Evolutionary conservation across 441 rosid genomes (phyloP), one percentile per base, ranked within the genome.

Genomic region (Croton laevigatus): DNA sequence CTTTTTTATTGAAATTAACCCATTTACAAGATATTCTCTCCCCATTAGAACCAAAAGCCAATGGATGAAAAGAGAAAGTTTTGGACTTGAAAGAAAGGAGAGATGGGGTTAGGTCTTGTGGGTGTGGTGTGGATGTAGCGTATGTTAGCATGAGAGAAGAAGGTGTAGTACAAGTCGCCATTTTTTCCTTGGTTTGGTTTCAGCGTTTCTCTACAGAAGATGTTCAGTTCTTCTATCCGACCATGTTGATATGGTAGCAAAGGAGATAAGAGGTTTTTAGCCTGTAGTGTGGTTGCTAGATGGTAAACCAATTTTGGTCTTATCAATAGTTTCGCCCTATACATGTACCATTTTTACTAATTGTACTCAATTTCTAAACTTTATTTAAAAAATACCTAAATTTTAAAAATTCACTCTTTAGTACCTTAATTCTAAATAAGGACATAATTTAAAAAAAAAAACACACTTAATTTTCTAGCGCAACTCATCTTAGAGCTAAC

Each of bases 81-180:
- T 75, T 79, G 76, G 88, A 76, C 78, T 89, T 84, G 80, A 87
- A 79, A 62, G 92, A 81, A 49, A 91, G 77, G 36, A 88, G 71
- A 60, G 88, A 76, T 23, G 84, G 82, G 32, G 79, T 59, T 32
- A 83, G 82, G 81, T 87, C 91, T 69, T 78, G 92, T 11, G 80
- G 66, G 78, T 82, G 87, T 61, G 76, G 71, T 2, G 88, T 46
- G 40, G 88, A 79, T 65, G 86, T 74, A 19, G 84, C 80, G 79
- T 86, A 71, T 1, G 89, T 67, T 70, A 88, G 76, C 88, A 82
- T 85, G 10, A 83, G 80, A 54, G 90, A 80, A 5, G 91, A 79
- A 32, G 87, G 54, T 8, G 86, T 40, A 17, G 78, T 70, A 58
- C 87, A 80, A 46, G 88, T 36, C 55, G 90, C 83, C 91, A 87